Percentiles rank a stretch among this genome's conserved stretches.
Evolutionary conservation across 371 early-diverging fungal species (phyloP).

Genomic region (Haplosporangium sp.): DNA sequence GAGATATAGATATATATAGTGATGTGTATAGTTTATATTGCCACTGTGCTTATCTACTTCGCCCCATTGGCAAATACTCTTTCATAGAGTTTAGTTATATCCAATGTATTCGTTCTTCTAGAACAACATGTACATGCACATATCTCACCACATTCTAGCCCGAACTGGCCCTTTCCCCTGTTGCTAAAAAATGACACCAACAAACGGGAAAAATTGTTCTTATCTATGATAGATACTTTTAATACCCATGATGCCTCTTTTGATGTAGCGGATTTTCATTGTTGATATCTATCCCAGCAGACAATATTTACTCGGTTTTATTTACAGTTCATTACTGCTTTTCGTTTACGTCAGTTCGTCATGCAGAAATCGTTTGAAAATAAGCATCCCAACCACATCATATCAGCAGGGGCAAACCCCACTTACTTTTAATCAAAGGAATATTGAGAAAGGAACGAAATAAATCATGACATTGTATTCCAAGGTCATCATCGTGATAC

Average conservation of each 20-base stretch:
- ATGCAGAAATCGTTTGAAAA: constrained; percentile 2
- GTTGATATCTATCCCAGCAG: neutral
- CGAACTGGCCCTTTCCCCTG: neutral
- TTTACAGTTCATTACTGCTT: constrained; percentile 2
- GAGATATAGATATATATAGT: no score
- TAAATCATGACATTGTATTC: neutral
- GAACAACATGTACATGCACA: neutral
- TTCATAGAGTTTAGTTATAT: no score
- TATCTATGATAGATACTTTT: no score
- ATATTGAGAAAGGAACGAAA: neutral
- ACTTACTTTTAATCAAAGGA: neutral
- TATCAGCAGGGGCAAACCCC: neutral
- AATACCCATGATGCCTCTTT: no score
- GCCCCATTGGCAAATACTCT: no score
- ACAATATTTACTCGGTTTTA: neutral
- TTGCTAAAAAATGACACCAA: neutral
- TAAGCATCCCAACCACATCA: neutral
- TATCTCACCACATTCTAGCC: no score
- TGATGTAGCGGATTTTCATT: neutral
- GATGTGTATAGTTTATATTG: no score
- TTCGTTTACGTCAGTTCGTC: constrained; percentile 1
- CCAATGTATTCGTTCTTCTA: no score
- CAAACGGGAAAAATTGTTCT: neutral
- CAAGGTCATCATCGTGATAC: neutral
- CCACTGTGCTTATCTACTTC: no score